Evolutionary conservation across 2,329 filamentous ascomycete species (phyloP).

Genomic region (Nigrospora oryzae): DNA sequence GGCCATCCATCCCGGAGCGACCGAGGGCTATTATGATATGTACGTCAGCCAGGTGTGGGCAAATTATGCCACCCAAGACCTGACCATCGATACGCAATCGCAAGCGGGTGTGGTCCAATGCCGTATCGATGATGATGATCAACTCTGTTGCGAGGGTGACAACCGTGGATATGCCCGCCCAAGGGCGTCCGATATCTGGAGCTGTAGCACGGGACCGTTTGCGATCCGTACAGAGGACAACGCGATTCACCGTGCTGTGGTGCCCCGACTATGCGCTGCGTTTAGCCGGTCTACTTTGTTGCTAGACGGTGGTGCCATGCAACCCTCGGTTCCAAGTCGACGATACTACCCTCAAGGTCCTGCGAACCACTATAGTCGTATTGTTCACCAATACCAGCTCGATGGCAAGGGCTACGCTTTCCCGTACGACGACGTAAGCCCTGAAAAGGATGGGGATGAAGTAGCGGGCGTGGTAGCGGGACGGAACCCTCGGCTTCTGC

Average conservation of each 20-base stretch:
- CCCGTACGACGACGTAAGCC: conserved; percentile 61
- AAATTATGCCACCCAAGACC: conserved; percentile 25
- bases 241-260: conserved; percentile 28
- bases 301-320: conserved; percentile 33
- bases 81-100: conserved; percentile 30
- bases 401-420: conserved; percentile 58
- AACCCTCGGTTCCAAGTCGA: conserved; percentile 27
- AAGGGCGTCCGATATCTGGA: conserved; percentile 35
- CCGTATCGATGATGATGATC: conserved; percentile 17
- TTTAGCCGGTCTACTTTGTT: conserved; percentile 38
- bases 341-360: conserved; percentile 35
- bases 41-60: conserved; percentile 39
- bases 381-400: conserved; percentile 51
- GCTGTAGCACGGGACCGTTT: conserved; percentile 41
- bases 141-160: conserved; percentile 31
- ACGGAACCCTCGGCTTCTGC: conserved; percentile 22
- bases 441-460: conserved; percentile 37
- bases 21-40: conserved; percentile 30
- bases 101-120: conserved; percentile 29
- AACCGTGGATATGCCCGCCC: conserved; percentile 16
- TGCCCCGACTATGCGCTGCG: conserved; percentile 40
- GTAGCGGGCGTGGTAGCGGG: conserved; percentile 43
- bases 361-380: conserved; percentile 47
- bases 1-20: conserved; percentile 22
- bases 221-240: conserved; percentile 26